Base-by-base conservation (phyloP, 345 rosid genomes). In the Triadica sebifera region DNA sequence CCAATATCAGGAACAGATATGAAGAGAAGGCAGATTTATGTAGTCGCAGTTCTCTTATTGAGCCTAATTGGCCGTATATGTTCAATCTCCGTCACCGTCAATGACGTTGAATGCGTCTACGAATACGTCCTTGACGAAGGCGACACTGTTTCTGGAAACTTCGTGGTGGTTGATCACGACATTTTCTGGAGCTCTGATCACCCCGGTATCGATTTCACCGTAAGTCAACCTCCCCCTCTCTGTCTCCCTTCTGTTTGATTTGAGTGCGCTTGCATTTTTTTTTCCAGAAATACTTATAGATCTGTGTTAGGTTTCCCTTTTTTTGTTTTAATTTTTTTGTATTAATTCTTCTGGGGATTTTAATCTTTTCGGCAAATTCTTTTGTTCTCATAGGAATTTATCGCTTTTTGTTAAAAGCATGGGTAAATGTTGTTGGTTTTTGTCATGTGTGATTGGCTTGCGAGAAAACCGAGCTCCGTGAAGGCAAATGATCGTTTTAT, bases 101-200 rank as follows among this genome's bases (percentile, higher is more conserved):
- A 80, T 86, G 89, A 93, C 22, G 87, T 84, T 3, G 98, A 95
- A 80, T 95, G 99, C 77, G 94, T 95, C 2, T 90, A 91, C 78
- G 99, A 93, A 75, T 93, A 95, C 67, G 97, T 95, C 45, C 87
- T 93, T 49, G 90, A 93, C 85, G 98, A 95, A 79, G 98, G 94
- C 73, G 99, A 95, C 78, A 81, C 85, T 64, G 81, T 95, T 61
- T 87, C 99, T 3, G 99, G 99, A 0, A 93, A 91, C 86, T 95
- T 90, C 88, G 99, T 95, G 11, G 99, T 95, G 65, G 98, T 93
- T 60, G 99, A 95, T 74, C 98, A 95, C 78, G 99, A 93, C 75
- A 93, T 95, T 82, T 95, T 93, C 92, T 95, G 98, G 99, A 79
- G 88, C 80, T 86, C 97, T 22, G 99, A 95, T 85, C 99, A 95